A percentile compares a stretch with the other conserved stretches of the same genome.
These are phyloP conservation scores for Bocquillonia castaneifolia DNA, from an alignment of 441 rosid genomes.

Conservation along the genomic window DNA sequence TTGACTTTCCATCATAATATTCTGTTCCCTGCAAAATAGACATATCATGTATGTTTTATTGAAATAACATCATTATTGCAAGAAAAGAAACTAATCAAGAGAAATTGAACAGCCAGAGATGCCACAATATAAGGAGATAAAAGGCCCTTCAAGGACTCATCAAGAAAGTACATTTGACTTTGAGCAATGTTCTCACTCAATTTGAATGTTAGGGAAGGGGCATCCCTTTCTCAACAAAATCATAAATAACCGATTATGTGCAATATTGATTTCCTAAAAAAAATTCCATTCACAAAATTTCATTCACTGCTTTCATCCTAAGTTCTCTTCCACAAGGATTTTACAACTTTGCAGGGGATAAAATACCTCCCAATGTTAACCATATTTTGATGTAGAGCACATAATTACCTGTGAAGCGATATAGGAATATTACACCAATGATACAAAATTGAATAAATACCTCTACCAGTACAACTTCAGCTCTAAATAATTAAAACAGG, in stretches of 20 bases:
- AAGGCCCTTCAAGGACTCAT: conserved; percentile 1
- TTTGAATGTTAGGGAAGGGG: not conserved
- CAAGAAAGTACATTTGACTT: conserved; percentile 2
- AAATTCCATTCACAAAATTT: no score
- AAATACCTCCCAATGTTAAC: not conserved
- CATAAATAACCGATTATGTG: not conserved
- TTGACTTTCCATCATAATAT: conserved; percentile 91
- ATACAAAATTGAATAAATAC: not conserved
- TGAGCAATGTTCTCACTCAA: not conserved
- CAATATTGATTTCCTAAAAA: no score
- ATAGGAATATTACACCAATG: not conserved
- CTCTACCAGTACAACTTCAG: not conserved
- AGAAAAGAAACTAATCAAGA: not conserved
- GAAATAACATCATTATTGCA: conserved; percentile 9
- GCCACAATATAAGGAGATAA: conserved; percentile 8
- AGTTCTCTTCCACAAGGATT: no score
- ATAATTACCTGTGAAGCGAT: not conserved
- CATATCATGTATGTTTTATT: conserved; percentile 9
- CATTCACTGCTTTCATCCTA: not conserved
- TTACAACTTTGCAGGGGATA: not conserved
- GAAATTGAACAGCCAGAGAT: conserved; percentile 3
- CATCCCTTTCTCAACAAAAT: not conserved
- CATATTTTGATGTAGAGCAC: not conserved
- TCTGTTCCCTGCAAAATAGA: conserved; percentile 79
- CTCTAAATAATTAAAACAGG: not conserved